phyloP scores from a whole-genome alignment of 345 rosid species.

The Moricandia moricandioides region DNA sequence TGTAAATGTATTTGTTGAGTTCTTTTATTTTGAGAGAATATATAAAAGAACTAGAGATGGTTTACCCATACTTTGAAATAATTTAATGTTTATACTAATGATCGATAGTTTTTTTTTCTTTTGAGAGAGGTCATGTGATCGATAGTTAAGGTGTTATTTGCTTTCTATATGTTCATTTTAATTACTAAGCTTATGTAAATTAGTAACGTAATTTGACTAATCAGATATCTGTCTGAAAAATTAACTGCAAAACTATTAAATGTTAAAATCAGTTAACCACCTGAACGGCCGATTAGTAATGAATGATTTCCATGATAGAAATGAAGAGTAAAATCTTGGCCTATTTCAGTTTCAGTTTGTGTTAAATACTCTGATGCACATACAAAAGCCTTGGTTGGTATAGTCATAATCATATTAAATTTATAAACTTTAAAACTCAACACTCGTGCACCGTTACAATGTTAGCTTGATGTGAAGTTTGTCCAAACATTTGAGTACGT shows the following conservation, averaged over 20 bases:
- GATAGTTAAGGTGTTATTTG: too few species aligned
- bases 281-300: background rate
- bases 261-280: background rate
- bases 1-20: too few species aligned
- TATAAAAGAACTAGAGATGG: too few species aligned
- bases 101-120: too few species aligned
- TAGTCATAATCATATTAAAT: background rate
- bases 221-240: background rate
- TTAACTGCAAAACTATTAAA: background rate
- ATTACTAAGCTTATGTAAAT: background rate
- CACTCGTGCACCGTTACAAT: background rate
- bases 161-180: too few species aligned
- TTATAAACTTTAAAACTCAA: background rate
- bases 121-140: too few species aligned
- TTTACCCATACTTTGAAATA: too few species aligned
- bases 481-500: background rate
- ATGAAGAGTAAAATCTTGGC: background rate
- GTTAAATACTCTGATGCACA: background rate
- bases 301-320: background rate
- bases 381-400: conserved; percentile 13
- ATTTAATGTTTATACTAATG: too few species aligned
- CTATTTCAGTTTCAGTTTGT: background rate
- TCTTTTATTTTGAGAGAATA: too few species aligned
- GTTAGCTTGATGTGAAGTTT: background rate
- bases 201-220: background rate